These are phyloP conservation scores for Colletotrichum falcatum DNA, from an alignment of 2,329 filamentous ascomycete genomes.

Conservation along the genomic window DNA sequence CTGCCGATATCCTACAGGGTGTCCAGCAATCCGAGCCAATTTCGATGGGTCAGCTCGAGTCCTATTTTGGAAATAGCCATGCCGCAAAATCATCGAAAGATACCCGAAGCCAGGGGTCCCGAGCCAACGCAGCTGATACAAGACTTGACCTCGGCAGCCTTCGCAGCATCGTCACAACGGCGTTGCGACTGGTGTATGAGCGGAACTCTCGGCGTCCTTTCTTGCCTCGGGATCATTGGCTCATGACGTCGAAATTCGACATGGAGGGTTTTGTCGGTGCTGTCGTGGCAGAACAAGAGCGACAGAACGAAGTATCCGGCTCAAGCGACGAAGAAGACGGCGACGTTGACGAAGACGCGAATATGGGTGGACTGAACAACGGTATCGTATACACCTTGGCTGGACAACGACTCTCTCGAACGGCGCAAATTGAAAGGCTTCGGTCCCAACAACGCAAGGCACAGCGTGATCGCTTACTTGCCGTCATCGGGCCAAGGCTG, in stretches of 20 bases:
- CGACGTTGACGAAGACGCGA: slow-evolving; percentile 46
- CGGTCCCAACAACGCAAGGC: slow-evolving; percentile 74
- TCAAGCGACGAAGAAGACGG: slow-evolving; percentile 51
- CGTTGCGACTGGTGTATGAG: slow-evolving; percentile 91
- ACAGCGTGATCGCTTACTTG: slow-evolving; percentile 77
- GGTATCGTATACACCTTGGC: slow-evolving; percentile 53
- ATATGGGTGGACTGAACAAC: slow-evolving; percentile 30
- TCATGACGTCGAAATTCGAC: slow-evolving; percentile 90
- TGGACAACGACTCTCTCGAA: slow-evolving; percentile 71
- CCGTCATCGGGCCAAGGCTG: slow-evolving; percentile 84
- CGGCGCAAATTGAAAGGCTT: slow-evolving; percentile 72
- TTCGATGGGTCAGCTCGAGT: slow-evolving; percentile 34
- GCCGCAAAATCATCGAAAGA: slow-evolving; percentile 19
- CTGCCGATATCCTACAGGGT: slow-evolving; percentile 66
- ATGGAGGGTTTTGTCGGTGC: slow-evolving; percentile 89
- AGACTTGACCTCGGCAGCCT: slow-evolving; percentile 79
- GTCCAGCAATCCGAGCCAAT: slow-evolving; percentile 24
- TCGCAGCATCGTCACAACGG: slow-evolving; percentile 80
- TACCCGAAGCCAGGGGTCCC: slow-evolving; percentile 1
- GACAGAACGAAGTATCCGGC: slow-evolving; percentile 67
- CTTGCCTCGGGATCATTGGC: slow-evolving; percentile 86
- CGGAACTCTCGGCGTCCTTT: slow-evolving; percentile 91
- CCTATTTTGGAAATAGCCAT: slow-evolving; percentile 31
- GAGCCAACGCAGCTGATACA: slow-evolving; percentile 40
- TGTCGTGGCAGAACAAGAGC: slow-evolving; percentile 89